Evolutionary conservation across 768 basidiomycete genomes (phyloP).

Genomic region (Auricularia auricula-judae): DNA sequence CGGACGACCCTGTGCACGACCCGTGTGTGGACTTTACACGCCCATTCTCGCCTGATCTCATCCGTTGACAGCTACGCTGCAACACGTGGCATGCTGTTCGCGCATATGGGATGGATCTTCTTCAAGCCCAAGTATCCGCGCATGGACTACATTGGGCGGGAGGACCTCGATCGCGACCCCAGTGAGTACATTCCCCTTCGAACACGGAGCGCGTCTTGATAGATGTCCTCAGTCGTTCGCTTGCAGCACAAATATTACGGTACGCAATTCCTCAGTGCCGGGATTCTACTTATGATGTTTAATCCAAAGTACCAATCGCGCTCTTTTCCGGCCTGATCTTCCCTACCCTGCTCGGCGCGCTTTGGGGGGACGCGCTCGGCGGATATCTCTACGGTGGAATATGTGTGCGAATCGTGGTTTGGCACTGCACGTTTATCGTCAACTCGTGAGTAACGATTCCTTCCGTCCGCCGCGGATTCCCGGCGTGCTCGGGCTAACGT

Average conservation of each 20-base stretch:
- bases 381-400: slow-evolving; percentile 64
- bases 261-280: slow-evolving; percentile 15
- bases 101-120: slow-evolving; percentile 84
- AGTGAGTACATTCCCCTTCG: slow-evolving; percentile 30
- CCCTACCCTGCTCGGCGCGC: slow-evolving; percentile 42
- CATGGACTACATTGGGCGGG: slow-evolving; percentile 51
- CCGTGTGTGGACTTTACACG: slow-evolving; percentile 31
- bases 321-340: slow-evolving; percentile 46
- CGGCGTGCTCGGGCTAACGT: neutral
- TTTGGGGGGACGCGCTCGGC: slow-evolving; percentile 56
- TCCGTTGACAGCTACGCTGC: slow-evolving; percentile 48
- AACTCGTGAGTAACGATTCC: slow-evolving; percentile 41
- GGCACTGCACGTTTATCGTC: slow-evolving; percentile 63
- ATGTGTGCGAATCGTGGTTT: slow-evolving; percentile 40
- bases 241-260: slow-evolving; percentile 64
- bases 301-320: slow-evolving; percentile 42
- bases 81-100: slow-evolving; percentile 59
- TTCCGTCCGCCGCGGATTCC: neutral
- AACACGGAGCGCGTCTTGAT: neutral
- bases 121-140: slow-evolving; percentile 57
- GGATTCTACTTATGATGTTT: neutral
- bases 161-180: slow-evolving; percentile 58
- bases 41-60: neutral
- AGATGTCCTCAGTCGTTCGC: slow-evolving; percentile 43
- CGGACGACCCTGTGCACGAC: slow-evolving; percentile 57